Evolutionary conservation across 768 basidiomycete genomes (phyloP), one percentile per base, ranked within the genome.

Genomic region (Porphyrellus cyaneotinctus): DNA sequence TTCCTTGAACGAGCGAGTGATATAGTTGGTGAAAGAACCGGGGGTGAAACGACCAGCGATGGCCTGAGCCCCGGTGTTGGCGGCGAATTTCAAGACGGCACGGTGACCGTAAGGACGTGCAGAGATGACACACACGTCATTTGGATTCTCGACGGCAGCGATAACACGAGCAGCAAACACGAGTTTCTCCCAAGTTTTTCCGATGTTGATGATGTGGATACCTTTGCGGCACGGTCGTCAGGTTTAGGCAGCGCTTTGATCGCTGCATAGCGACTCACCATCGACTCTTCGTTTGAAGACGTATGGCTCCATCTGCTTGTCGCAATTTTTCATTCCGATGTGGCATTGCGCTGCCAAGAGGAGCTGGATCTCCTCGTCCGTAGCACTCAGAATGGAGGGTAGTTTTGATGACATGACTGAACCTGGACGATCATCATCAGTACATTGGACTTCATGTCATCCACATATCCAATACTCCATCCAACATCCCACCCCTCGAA

Each of bases 111-210:
- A 99, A 44, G 94, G 91, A 62, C 97, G 91, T 49, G 97, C 94
- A 57, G 94, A 94, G 75, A 98, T 97, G 68, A 95, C 97, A 75
- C 90, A 92, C 67, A 99, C 84, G 73, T 99, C 95, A 73, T 90
- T 88, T 59, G 95, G 95, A 83, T 97, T 98, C 74, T 97, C 95
- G 67, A 97, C 87, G 49, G 94, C 88, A 63, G 95, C 95, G 65
- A 98, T 95, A 66, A 98, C 83, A 71, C 97, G 92, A 58, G 97
- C 97, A 54, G 97, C 97, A 64, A 99, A 82, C 59, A 98, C 94
- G 60, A 99, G 83, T 75, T 99, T 99, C 76, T 97, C 95, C 95
- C 95, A 98, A 60, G 95, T 99, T 83, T 98, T 99, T 69, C 97
- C 97, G 62, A 98, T 88, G 85, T 98, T 97, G 65, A 97, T 74